Evolutionary conservation across 208 protist genomes (phyloP).

Genomic region (Acanthamoeba castellanii): DNA sequence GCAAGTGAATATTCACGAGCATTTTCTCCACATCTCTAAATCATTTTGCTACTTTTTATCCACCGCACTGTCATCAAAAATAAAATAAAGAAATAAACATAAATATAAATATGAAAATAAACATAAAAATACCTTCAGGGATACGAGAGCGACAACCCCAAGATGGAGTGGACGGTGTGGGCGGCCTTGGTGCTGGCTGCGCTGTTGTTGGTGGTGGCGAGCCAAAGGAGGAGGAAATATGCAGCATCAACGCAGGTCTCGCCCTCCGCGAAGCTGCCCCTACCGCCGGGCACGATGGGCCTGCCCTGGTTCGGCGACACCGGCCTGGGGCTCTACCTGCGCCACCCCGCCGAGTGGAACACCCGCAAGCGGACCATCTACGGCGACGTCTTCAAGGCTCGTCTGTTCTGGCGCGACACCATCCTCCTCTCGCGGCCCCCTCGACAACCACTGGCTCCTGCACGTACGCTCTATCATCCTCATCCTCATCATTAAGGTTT

Average conservation of each 20-base stretch:
- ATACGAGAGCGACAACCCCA: no score
- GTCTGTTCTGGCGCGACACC: slow-evolving; percentile 19
- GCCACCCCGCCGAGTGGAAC: slow-evolving; percentile 14
- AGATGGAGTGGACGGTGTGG: not conserved
- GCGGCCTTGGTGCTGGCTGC: not conserved
- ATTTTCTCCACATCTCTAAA: no score
- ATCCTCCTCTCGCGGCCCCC: not conserved
- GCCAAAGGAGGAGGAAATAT: not conserved
- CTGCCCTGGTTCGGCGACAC: not conserved
- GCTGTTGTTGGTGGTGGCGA: not conserved
- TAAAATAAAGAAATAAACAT: no score
- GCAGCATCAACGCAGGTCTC: not conserved
- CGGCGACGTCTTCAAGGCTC: slow-evolving; percentile 19
- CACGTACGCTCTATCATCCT: not conserved
- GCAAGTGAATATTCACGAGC: no score
- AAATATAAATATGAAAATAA: no score
- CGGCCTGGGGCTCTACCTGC: slow-evolving; percentile 15
- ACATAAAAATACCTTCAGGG: no score
- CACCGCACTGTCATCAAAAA: no score
- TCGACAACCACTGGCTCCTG: slow-evolving; percentile 11
- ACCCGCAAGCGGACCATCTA: not conserved
- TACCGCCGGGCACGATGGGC: not conserved
- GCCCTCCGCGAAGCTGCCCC: not conserved
- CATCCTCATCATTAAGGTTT: not conserved
- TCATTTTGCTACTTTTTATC: no score